Base-by-base conservation (phyloP, 192 early-diverging fungal species). In the Backusella sp. region DNA sequence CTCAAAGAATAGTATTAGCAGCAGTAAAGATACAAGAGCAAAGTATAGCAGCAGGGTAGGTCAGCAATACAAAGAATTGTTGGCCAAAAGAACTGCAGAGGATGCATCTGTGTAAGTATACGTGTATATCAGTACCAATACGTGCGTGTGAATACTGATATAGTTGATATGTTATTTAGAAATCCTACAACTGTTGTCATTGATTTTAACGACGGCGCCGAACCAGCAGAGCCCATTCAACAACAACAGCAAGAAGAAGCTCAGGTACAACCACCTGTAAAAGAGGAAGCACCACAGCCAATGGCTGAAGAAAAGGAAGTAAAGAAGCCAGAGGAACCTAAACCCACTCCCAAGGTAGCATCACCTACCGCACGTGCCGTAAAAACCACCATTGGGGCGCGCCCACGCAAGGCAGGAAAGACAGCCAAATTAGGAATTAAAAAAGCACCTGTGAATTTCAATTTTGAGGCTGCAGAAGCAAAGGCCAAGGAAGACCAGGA, bases 401-500 rank as follows among this genome's bases (percentile, higher is more conserved):
- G 73, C 73, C 84, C 79, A 37, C 80, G 79, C 30, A 49, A 83
- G 53, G 84, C 83, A 52, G 82, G 84, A 67, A 98, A 94, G 76
- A 73, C 87, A 49, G 93, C 90, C 83, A 92, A 92, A 73, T 85
- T 97, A 3, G 97, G 97, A 28, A 96, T 95, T 30, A 97, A 97
- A 76, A 97, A 94, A 77, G 91, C 94, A 17, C 84, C 87, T 3
- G 91, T 73, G 4, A 32, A 86, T 21, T 84, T 92, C 76, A 94
- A 94, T 82, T 98, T 98, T 90, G 97, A 97, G 72, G 94, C 95
- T 78, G 95, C 92, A 1, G 96, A 95, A 68, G 92, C 94, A 23
- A 89, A 90, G 37, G 97, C 96, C 19, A 94, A 94, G 78, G 92
- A 94, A 74, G 94, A 94, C 23, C 36, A 19, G 6, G 82, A 83